Base-by-base conservation (phyloP, 805 yeast species). In the Suhomyces tanzawaensis region DNA sequence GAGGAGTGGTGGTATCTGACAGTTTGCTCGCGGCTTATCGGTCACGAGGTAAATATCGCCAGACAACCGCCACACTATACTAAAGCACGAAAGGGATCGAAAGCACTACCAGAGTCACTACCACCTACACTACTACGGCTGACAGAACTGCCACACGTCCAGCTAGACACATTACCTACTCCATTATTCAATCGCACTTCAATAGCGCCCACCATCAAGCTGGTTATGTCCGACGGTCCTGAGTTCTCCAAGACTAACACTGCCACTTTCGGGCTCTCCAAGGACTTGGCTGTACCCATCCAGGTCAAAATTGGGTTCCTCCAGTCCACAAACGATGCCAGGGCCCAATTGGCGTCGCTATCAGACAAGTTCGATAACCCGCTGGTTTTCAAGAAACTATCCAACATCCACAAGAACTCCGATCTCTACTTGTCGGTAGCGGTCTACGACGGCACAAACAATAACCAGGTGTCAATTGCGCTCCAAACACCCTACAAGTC, bases 311-410 rank as follows among this genome's bases (percentile, higher is more conserved):
- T 69, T 24, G 56, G 66, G 37, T 55, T 53, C 36, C 54, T 69
- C 7, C 55, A 57, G 33, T 36, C 56, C 45, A 28, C 49, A 39
- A 14, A 35, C 29, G 34, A 36, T 24, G 37, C 21, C 30, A 12
- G 3, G 8, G 11, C 44, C 30, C 15, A 42, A 15, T 43, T 64
- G 22, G 54, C 52, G 1, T 45, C 45, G 28, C 46, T 58, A 4
- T 63, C 70, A n/a, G 52, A 57, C 17, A 66, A 66, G 47, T 66
- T 59, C 44, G 51, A 55, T 22, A 45, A 65, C 45, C 68, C 72
- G 3, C 32, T 34, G 21, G 59, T 63, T 19, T 69, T 66, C 48
- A 61, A 61, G 40, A 52, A 42, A 23, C 53, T 62, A 15, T 60
- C 68, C 16, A 44, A 53, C 17, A 57, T 68, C 21, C 52, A 49